Base-by-base conservation (phyloP, 371 early-diverging fungal species). In the Polyrhizophydium stewartii region DNA sequence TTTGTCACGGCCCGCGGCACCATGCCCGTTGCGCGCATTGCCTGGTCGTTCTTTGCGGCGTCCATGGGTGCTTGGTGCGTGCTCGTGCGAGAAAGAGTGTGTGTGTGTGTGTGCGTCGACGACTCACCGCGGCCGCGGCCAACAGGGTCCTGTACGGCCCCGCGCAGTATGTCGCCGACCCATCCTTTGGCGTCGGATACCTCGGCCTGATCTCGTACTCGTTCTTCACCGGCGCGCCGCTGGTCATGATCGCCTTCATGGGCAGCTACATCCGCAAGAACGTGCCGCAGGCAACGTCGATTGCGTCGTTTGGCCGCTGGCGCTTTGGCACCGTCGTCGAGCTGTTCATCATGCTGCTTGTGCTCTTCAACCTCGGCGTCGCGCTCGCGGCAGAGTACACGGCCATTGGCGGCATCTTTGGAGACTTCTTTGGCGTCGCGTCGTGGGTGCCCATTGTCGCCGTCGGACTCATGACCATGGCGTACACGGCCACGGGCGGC, bases 401-500 rank as follows among this genome's bases (percentile, higher is more conserved):
- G 10, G 67, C 85, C 21, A 76, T 86, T 45, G 82, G 81, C n/a
- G 60, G 71, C 52, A 53, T 86, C 33, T 83, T 81, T 68, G 62
- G 61, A 21, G 52, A 45, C 6, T 71, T 85, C 55, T 64, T 86
- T 52, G 81, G 79, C 31, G 67, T 59, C 12, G 53, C 68, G 12
- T 70, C 72, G 27, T 69, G 60, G 38, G 55, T 77, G 27, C 83
- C 84, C 22, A 75, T 83, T 22, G 47, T 83, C 62, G 53, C 73
- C 25, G 78, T 85, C 47, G 85, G 76, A 16, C 55, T 81, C 19
- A 66, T 82, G 30, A 83, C 87, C 7, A 71, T 79, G 58, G 55
- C 73, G 22, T 85, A 85, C 64, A 84, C 85, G 6, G 76, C 79
- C 12, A 68, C 69, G 19, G 87, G 87, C 37, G 87, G 87, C 38